phyloP scores from a whole-genome alignment of 1,284 basidiomycete species.

The Moesziomyces sp. region DNA sequence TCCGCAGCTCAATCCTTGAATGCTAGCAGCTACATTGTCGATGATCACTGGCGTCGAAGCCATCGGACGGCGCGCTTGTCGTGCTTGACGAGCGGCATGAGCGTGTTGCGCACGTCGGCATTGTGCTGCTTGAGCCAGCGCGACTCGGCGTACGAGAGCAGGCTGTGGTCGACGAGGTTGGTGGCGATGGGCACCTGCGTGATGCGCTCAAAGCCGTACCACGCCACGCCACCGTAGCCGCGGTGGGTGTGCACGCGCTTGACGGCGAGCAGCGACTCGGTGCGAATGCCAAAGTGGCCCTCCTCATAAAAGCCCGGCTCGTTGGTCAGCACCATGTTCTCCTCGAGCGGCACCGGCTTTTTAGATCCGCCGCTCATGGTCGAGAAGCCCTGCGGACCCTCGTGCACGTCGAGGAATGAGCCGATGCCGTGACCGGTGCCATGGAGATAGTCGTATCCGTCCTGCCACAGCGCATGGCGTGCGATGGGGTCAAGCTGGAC shows the following conservation, averaged over 20 bases:
- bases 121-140: conserved; percentile 68
- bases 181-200: conserved; percentile 66
- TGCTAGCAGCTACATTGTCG: no score
- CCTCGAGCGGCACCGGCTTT: conserved; percentile 43
- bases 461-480: conserved; percentile 57
- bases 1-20: no score
- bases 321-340: conserved; percentile 59
- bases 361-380: conserved; percentile 51
- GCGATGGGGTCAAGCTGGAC: conserved; percentile 59
- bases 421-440: conserved; percentile 65
- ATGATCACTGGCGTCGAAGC: conserved; percentile 51
- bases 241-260: conserved; percentile 48
- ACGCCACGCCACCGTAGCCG: conserved; percentile 54
- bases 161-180: conserved; percentile 58
- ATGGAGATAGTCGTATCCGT: conserved; percentile 59
- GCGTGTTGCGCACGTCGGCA: conserved; percentile 39
- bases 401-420: conserved; percentile 61
- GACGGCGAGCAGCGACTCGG: conserved; percentile 59
- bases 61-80: conserved; percentile 55
- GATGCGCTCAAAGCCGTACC: conserved; percentile 68
- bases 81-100: conserved; percentile 61
- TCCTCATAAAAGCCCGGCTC: conserved; percentile 65
- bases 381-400: conserved; percentile 60
- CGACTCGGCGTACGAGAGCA: conserved; percentile 60
- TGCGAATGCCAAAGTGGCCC: conserved; percentile 62